phyloP scores from a whole-genome alignment of 73 alveolate species.

The Stentor roeselii region DNA sequence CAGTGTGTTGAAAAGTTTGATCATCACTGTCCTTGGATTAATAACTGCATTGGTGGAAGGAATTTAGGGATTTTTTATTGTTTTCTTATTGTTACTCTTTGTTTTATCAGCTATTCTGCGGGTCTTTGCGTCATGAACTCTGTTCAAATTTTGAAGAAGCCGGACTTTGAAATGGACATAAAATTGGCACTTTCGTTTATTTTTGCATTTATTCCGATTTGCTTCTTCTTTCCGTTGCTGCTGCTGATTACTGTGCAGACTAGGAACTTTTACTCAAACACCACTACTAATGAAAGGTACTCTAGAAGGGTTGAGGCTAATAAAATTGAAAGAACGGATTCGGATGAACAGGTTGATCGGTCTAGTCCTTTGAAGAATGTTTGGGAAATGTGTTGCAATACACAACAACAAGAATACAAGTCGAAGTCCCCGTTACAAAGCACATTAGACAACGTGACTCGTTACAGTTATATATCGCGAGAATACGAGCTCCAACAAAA shows the following conservation, averaged over 20 bases:
- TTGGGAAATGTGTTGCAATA: constrained; percentile 18
- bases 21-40: constrained; percentile 88
- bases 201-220: background rate
- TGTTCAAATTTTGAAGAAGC: background rate
- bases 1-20: constrained; percentile 81
- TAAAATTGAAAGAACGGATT: background rate
- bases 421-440: background rate
- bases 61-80: constrained; percentile 55
- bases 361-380: background rate
- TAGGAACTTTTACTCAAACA: background rate
- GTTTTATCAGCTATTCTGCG: constrained; percentile 21
- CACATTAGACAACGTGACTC: background rate
- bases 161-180: background rate
- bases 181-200: background rate
- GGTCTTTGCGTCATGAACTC: background rate
- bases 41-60: constrained; percentile 81
- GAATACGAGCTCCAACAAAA: background rate
- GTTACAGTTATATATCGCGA: background rate
- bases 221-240: constrained; percentile 23
- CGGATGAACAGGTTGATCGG: constrained; percentile 5
- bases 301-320: constrained; percentile 22
- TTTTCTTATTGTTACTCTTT: constrained; percentile 30
- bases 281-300: constrained; percentile 38
- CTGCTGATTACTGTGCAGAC: constrained; percentile 30
- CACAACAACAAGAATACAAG: background rate